Evolutionary conservation across 164 flowering plant species (phyloP).

Genomic region (Vitis rotundifolia): DNA sequence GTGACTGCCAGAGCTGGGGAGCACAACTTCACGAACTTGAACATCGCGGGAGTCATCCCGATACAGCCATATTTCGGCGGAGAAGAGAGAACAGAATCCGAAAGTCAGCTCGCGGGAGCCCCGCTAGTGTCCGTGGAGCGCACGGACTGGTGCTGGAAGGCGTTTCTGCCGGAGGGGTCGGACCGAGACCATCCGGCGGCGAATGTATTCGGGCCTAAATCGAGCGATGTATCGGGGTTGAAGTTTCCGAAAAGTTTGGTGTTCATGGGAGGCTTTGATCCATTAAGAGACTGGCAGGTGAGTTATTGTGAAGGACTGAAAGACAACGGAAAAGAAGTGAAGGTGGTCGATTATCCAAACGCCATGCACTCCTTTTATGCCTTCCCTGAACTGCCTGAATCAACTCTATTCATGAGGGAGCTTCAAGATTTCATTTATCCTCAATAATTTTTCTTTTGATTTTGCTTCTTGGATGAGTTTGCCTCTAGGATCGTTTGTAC

Average conservation of each 20-base stretch:
- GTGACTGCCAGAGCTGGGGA: slow-evolving; percentile 9
- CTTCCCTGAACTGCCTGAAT: slow-evolving; percentile 24
- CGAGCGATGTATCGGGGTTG: slow-evolving; percentile 14
- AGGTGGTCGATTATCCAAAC: slow-evolving; percentile 23
- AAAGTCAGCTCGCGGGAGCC: slow-evolving; percentile 12
- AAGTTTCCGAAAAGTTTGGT: slow-evolving; percentile 26
- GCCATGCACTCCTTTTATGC: slow-evolving; percentile 29
- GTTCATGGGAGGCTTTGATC: slow-evolving; percentile 35
- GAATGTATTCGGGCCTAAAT: slow-evolving; percentile 26
- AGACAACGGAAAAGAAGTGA: slow-evolving; percentile 17
- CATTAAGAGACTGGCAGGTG: slow-evolving; percentile 30
- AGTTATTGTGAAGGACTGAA: slow-evolving; percentile 27
- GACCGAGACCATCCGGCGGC: slow-evolving; percentile 37
- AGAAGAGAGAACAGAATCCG: slow-evolving; percentile 38
- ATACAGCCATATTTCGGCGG: slow-evolving; percentile 34
- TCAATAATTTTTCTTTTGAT: too few relatives aligned
- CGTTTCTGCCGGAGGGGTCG: slow-evolving; percentile 37
- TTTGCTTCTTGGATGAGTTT: too few relatives aligned
- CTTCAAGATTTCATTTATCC: slow-evolving; percentile 8
- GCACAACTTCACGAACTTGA: slow-evolving; percentile 2
- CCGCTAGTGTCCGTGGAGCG: slow-evolving; percentile 12
- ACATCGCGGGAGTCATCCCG: slow-evolving; percentile 11
- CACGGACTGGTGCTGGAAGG: slow-evolving; percentile 30
- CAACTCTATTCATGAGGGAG: slow-evolving; percentile 11
- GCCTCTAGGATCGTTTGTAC: too few relatives aligned